Base-by-base conservation (phyloP, 2,329 filamentous ascomycete species). In the Colletotrichum orchidophilum region DNA sequence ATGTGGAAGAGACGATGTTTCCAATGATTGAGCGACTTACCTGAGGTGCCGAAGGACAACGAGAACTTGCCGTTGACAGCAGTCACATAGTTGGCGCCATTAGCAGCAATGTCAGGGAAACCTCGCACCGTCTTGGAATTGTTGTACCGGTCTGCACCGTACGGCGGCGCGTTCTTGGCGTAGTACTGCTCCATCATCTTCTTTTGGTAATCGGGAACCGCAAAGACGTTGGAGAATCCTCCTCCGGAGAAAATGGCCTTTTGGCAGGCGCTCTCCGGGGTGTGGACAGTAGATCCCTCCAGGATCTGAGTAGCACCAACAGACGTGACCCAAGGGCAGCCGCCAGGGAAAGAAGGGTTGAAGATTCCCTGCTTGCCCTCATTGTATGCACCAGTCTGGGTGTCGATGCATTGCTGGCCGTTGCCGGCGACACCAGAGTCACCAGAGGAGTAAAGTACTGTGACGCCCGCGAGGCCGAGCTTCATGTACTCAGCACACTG, bases 401-500 rank as follows among this genome's bases (percentile, higher is more conserved):
- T 66, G 66, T 80, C 76, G 65, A 83, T 80, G 74, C 83, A 85
- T 33, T 72, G 61, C n/a, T 76, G 75, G 55, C 76, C 73, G 72
- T 83, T 82, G 54, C 83, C 81, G 27, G 81, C 81, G 18, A 86
- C 83, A 58, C 85, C 87, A 53, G 80, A 82, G 76, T 88, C 86
- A n/a, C 86, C 86, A 3, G 82, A 84, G 1, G 86, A 85, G 74
- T 85, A 87, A 39, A 89, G 70, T 18, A 90, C 78, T 1, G 84
- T 84, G 12, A 87, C 81, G 24, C 87, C 87, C 75, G 84, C 83
- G 8, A 88, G 82, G 21, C 84, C 87, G 2, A 89, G 83, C 80
- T 90, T 89, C 83, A 88, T 84, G 77, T 87, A 89, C 80, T 89
- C 87, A 66, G 81, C 78, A 75, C 87, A 89, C 77, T 90, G 87